Percentiles rank a stretch among this genome's conserved stretches.
Conservation (phyloP, 2,329 filamentous ascomycete species). For the Penicillium thymicola region DNA sequence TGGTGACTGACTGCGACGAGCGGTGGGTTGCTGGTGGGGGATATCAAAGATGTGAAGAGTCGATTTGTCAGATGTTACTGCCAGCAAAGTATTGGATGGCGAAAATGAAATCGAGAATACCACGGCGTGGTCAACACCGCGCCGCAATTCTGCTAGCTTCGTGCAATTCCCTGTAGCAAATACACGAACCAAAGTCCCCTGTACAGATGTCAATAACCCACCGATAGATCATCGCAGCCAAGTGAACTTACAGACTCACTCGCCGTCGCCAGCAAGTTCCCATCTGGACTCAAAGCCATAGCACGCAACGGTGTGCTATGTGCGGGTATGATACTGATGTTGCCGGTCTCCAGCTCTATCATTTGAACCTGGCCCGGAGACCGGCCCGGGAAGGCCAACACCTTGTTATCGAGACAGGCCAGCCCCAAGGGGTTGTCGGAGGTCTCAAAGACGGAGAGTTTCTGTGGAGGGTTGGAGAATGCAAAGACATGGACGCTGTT, state of each 20-base stretch:
- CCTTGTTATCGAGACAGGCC: conserved; percentile 69
- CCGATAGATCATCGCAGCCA: neutral
- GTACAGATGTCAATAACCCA: conserved; percentile 17
- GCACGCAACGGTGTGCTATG: conserved; percentile 77
- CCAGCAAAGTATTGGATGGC: conserved; percentile 73
- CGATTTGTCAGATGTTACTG: conserved; percentile 93
- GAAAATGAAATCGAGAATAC: conserved; percentile 89
- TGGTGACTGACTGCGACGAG: conserved; percentile 36
- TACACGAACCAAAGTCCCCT: conserved; percentile 84
- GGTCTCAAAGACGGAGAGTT: conserved; percentile 76
- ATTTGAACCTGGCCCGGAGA: conserved; percentile 85
- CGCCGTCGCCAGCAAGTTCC: conserved; percentile 79
- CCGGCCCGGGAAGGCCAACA: conserved; percentile 81
- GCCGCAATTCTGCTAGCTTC: conserved; percentile 76
- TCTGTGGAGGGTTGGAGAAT: conserved; percentile 68
- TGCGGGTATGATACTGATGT: conserved; percentile 90
- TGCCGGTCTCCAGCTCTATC: conserved; percentile 71
- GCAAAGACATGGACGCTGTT: conserved; percentile 79
- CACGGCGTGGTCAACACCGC: conserved; percentile 82
- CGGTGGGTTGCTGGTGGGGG: conserved; percentile 45
- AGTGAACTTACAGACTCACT: conserved; percentile 64
- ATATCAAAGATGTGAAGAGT: conserved; percentile 94
- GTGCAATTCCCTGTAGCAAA: conserved; percentile 79
- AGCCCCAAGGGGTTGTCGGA: conserved; percentile 78
- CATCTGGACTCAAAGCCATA: conserved; percentile 74